Evolutionary conservation across 73 alveolate species (phyloP), one percentile per base, ranked within the genome.

Genomic region (Paramecium pentaurelia): DNA sequence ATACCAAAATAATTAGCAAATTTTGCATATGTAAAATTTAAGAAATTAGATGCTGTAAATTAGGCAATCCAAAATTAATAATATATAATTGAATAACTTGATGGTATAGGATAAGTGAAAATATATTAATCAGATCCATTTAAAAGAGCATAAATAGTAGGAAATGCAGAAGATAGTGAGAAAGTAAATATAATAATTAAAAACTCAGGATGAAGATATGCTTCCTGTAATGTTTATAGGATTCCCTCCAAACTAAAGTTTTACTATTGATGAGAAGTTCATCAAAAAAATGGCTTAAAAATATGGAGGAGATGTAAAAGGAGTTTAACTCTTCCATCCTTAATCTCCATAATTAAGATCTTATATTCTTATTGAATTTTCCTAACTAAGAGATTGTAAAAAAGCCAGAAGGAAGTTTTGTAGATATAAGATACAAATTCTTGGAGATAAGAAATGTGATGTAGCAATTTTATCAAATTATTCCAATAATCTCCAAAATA

Each of bases 361-460:
- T 5, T 71, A 71, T 36, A 30, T 71, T 28, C 25, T 71, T n/a
- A 71, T 71, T 8, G 86, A 71, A 34, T 71, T 71, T 34, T 16
- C 16, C 0, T 32, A 71, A 32, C 58, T 71, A 6, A 71, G 58
- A 71, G 86, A 71, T 36, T 71, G 86, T n/a, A 71, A 71, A 18
- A 71, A 71, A 30, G 86, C 86, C 0, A 71, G 86, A 71, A 71
- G 86, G 12, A 71, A 71, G 60, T 71, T 71, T 34, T 71, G 86
- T 10, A 71, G 86, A 30, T 71, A 71, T 14, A 71, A 71, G 58
- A 71, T 71, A 30, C 58, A 71, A 71, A 32, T 32, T 2, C 14
- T 71, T 11, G 86, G 86, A 32, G 86, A 71, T 36, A 71, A 71
- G 58, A 71, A 71, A 36, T 71, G 86, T 16, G 86, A 71, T 71